Evolutionary conservation across 176 grass and related monocot species (phyloP).

Genomic region (Musa itinerans): DNA sequence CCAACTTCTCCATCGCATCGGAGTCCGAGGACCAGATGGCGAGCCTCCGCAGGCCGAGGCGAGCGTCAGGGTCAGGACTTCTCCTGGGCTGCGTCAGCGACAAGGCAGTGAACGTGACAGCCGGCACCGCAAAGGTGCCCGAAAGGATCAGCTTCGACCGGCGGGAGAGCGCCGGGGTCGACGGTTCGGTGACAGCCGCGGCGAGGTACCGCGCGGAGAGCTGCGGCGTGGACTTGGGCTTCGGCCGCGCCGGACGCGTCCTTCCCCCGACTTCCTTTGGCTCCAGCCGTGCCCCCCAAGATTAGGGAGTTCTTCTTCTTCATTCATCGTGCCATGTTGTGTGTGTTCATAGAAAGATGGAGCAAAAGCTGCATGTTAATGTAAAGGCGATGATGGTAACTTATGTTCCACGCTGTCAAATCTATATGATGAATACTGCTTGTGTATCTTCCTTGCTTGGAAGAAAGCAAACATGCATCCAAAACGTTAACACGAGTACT

Average conservation of each 20-base stretch:
- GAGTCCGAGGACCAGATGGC: conserved; percentile 7
- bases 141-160: conserved; percentile 1
- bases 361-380: too few species aligned
- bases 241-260: not conserved
- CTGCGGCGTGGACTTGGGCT: conserved; percentile 2
- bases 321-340: too few species aligned
- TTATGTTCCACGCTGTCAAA: too few species aligned
- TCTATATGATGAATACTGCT: too few species aligned
- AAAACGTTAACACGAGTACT: too few species aligned
- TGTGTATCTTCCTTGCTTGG: too few species aligned
- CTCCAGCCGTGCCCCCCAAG: not conserved
- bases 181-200: not conserved
- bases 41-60: not conserved
- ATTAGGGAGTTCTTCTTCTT: not conserved
- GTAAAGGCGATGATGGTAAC: too few species aligned
- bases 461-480: too few species aligned
- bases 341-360: too few species aligned
- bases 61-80: conserved; percentile 20
- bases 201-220: conserved; percentile 29
- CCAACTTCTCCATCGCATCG: conserved; percentile 36
- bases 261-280: not conserved
- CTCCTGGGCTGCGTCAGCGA: conserved; percentile 64
- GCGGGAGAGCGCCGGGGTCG: not conserved
- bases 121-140: not conserved
- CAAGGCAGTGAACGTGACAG: conserved; percentile 44